Percentiles rank a stretch among this genome's conserved stretches.
Evolutionary conservation across 768 basidiomycete species (phyloP).

Genomic region (Megacollybia marginata): DNA sequence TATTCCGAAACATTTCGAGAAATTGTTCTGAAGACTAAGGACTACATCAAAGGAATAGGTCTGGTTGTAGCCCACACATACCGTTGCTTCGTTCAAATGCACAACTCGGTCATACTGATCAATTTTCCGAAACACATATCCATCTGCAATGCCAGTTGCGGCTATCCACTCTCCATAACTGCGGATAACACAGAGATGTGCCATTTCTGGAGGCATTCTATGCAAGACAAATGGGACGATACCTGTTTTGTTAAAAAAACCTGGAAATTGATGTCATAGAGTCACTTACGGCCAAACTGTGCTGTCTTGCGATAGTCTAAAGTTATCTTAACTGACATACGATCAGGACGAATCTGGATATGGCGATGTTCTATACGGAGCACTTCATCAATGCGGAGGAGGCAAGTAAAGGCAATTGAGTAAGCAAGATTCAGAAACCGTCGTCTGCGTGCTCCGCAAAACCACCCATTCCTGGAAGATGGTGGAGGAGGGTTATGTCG

Average conservation of each 20-base stretch:
- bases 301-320: constrained; percentile 20
- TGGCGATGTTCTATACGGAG: constrained; percentile 24
- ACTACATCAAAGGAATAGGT: background rate
- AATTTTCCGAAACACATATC: no score
- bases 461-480: constrained; percentile 2
- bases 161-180: constrained; percentile 24
- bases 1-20: constrained; percentile 30
- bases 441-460: constrained; percentile 21
- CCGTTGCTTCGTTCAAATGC: constrained; percentile 15
- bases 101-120: constrained; percentile 18
- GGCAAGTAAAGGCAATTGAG: constrained; percentile 24
- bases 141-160: constrained; percentile 12
- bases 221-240: constrained; percentile 17
- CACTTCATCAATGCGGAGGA: constrained; percentile 26
- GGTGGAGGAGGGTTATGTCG: constrained; percentile 3
- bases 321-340: constrained; percentile 9
- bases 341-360: constrained; percentile 7
- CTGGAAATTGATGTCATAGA: background rate
- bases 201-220: constrained; percentile 10
- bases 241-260: constrained; percentile 2
- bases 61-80: constrained; percentile 7
- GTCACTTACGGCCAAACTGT: constrained; percentile 19
- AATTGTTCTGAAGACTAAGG: constrained; percentile 27
- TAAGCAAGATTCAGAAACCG: constrained; percentile 23
- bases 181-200: constrained; percentile 26